Conservation (phyloP, 176 grass and related monocot genomes). For the Aegilops speltoides region DNA sequence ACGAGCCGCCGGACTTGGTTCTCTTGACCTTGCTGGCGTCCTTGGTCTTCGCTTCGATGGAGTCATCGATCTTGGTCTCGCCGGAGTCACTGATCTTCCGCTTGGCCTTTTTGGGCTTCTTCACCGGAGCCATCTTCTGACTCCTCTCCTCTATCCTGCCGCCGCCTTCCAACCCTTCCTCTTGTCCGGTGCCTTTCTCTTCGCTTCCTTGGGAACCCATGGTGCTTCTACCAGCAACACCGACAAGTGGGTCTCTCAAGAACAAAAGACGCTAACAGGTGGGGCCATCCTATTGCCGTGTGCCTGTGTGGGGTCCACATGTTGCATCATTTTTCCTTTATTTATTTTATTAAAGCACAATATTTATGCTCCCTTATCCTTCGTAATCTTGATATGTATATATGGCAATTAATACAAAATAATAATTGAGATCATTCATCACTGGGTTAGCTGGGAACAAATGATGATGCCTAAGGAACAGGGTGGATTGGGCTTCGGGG, state of each 20-base stretch:
- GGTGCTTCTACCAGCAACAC: background rate
- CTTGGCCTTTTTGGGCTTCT: conserved; percentile 66
- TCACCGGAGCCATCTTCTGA: conserved; percentile 29
- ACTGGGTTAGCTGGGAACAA: too few species aligned
- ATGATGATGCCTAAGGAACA: too few species aligned
- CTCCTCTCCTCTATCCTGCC: background rate
- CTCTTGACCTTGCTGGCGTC: conserved; percentile 46
- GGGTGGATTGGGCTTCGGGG: too few species aligned
- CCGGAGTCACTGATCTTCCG: conserved; percentile 34
- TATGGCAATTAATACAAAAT: background rate
- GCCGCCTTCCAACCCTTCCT: background rate
- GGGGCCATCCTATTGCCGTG: background rate
- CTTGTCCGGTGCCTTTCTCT: background rate
- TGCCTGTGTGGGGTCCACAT: background rate
- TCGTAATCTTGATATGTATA: background rate
- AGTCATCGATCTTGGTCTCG: background rate
- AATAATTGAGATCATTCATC: background rate
- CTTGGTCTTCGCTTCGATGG: conserved; percentile 48
- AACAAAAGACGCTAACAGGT: background rate
- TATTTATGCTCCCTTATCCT: background rate
- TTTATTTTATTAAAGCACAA: background rate
- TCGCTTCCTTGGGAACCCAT: conserved; percentile 2
- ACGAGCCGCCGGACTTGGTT: conserved; percentile 24
- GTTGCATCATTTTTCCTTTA: background rate
- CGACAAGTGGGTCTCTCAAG: background rate